phyloP scores from a whole-genome alignment of 2,329 filamentous ascomycete genomes.

The Cladosporium sphaerospermum region DNA sequence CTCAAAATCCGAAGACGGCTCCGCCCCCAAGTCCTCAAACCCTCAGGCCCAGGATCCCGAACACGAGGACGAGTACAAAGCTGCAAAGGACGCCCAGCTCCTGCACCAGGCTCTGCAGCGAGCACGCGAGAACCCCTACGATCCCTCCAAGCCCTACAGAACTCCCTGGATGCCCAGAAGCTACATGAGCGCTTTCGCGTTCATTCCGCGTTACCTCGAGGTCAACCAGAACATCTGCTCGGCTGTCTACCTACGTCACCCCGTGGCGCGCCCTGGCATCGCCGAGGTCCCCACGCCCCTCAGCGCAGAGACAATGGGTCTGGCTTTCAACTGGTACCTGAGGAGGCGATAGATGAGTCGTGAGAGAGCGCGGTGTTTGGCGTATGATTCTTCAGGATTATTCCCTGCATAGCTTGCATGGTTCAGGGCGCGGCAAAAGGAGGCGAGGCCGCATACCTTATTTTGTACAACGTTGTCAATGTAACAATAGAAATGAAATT shows the following conservation, averaged over 20 bases:
- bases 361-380: neutral
- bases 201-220: conserved; percentile 91
- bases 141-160: conserved; percentile 72
- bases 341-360: conserved; percentile 56
- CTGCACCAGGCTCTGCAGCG: conserved; percentile 54
- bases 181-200: conserved; percentile 88
- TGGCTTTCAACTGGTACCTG: conserved; percentile 94
- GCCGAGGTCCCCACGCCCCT: conserved; percentile 77
- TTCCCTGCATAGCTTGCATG: too few relatives aligned
- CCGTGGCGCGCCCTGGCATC: conserved; percentile 74
- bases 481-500: neutral
- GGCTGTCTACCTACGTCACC: conserved; percentile 90
- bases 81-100: conserved; percentile 51
- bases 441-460: too few relatives aligned
- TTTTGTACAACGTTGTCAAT: neutral
- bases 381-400: too few relatives aligned
- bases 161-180: conserved; percentile 85
- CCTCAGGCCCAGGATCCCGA: conserved; percentile 26
- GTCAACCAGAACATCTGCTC: conserved; percentile 97
- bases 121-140: conserved; percentile 68
- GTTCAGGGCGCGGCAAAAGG: too few relatives aligned
- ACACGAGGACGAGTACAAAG: conserved; percentile 42
- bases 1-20: conserved; percentile 18
- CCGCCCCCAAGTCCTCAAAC: conserved; percentile 18
- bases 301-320: conserved; percentile 59